phyloP scores from a whole-genome alignment of 371 early-diverging fungal species.

The Mortierella polycephala region DNA sequence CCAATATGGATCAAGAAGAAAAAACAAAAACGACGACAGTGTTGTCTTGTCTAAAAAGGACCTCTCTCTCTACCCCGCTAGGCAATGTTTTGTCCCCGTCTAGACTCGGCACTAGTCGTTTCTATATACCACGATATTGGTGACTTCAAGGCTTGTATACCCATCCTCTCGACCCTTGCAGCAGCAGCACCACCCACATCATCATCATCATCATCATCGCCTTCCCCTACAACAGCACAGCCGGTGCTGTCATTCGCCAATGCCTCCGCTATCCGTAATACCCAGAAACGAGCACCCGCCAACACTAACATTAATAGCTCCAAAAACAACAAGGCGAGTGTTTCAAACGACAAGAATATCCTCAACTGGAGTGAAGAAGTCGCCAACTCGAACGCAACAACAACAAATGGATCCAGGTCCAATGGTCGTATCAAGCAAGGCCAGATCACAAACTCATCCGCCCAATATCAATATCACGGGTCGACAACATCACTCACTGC shows the following conservation, averaged over 20 bases:
- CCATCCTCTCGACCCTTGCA: conserved; percentile 42
- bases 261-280: neutral
- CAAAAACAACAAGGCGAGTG: neutral
- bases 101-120: conserved; percentile 50
- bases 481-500: neutral
- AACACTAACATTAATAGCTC: neutral
- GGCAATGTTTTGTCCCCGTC: conserved; percentile 55
- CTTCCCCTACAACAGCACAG: neutral
- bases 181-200: conserved; percentile 12
- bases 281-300: neutral
- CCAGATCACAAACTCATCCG: conserved; percentile 15
- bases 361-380: conserved; percentile 48
- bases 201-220: neutral
- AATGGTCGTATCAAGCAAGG: conserved; percentile 31
- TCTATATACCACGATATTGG: conserved; percentile 42
- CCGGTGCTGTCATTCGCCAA: neutral
- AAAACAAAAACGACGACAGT: neutral
- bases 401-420: conserved; percentile 3
- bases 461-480: neutral
- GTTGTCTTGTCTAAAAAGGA: neutral
- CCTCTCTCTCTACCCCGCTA: conserved; percentile 1
- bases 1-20: too few species aligned
- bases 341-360: conserved; percentile 34
- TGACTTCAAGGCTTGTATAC: conserved; percentile 39
- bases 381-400: conserved; percentile 22